Conservation (phyloP, 129 eudicot genomes). For the Oenanthe sinensis region DNA sequence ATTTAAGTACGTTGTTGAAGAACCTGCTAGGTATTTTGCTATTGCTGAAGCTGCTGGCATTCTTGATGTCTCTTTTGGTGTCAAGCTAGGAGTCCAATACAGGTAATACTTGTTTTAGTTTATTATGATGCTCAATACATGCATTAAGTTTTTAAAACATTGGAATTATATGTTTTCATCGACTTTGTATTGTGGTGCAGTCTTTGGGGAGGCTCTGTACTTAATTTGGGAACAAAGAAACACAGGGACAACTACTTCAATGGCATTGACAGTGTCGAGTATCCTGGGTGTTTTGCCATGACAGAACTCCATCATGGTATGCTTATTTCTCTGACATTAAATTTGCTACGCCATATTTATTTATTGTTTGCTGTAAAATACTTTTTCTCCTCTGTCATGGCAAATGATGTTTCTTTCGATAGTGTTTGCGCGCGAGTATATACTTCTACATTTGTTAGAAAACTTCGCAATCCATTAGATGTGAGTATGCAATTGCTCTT, state of each 20-base stretch:
- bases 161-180: not conserved
- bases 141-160: too few species aligned
- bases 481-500: too few species aligned
- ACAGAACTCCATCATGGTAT: slow-evolving; percentile 97
- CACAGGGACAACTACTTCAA: slow-evolving; percentile 80
- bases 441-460: too few species aligned
- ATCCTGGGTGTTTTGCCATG: slow-evolving; percentile 96
- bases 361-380: not conserved
- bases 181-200: slow-evolving; percentile 20
- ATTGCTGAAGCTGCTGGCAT: slow-evolving; percentile 80
- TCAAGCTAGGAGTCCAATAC: slow-evolving; percentile 90
- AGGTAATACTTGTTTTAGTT: slow-evolving; percentile 27
- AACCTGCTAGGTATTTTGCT: slow-evolving; percentile 79
- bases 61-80: slow-evolving; percentile 86
- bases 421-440: not conserved
- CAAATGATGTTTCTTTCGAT: not conserved
- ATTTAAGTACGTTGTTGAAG: slow-evolving; percentile 57
- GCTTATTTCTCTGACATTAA: not conserved
- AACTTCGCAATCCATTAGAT: too few species aligned
- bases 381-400: not conserved
- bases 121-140: not conserved
- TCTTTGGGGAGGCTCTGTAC: slow-evolving; percentile 95
- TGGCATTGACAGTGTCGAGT: slow-evolving; percentile 85
- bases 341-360: not conserved
- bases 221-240: slow-evolving; percentile 92